Evolutionary conservation across 352 stramenopile genomes (phyloP), one percentile per base, ranked within the genome.

Genomic region (Pythium brachiatum): DNA sequence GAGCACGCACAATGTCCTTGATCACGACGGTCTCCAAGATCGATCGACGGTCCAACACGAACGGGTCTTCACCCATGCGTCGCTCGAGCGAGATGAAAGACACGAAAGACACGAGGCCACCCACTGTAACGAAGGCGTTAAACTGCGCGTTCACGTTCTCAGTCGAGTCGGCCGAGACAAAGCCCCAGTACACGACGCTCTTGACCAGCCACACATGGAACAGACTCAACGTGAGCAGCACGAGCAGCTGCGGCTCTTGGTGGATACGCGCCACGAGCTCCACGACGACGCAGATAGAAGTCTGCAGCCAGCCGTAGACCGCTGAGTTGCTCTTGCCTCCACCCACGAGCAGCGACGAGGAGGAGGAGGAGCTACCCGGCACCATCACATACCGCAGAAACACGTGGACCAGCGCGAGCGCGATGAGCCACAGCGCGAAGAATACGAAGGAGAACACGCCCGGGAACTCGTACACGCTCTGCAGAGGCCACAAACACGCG

Each of bases 311-410:
- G 56, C 62, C 63, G 50, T 68, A 67, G 25, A 70, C 57, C 27
- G 59, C 54, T 25, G 67, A 74, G 34, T 44, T 74, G 26, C 57
- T 57, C 50, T 70, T 68, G 47, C 62, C 56, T 38, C 63, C 63
- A 43, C 63, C 63, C 8, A 65, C 32, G 21, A 70, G 38, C 21
- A 70, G 53, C 52, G 63, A 73, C 57, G 66, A 48, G 0, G 60
- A 62, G 4, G 65, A 59, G 31, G 59, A 56, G 11, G 62, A 66
- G 36, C 57, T 56, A 26, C 53, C 48, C 25, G 67, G 67, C 13
- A 74, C 20, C 62, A 74, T 63, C 23, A 74, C 67, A 55, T 74
- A 71, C 29, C 67, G 57, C 47, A 74, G 57, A 48, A 74, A 38
- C 18, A 74, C 41, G 16, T 74, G 67, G 31, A 23, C 46, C 20